Percentiles rank a stretch among this genome's conserved stretches.
Evolutionary conservation across 352 stramenopile species (phyloP).

Genomic region (Globisporangium splendens): DNA sequence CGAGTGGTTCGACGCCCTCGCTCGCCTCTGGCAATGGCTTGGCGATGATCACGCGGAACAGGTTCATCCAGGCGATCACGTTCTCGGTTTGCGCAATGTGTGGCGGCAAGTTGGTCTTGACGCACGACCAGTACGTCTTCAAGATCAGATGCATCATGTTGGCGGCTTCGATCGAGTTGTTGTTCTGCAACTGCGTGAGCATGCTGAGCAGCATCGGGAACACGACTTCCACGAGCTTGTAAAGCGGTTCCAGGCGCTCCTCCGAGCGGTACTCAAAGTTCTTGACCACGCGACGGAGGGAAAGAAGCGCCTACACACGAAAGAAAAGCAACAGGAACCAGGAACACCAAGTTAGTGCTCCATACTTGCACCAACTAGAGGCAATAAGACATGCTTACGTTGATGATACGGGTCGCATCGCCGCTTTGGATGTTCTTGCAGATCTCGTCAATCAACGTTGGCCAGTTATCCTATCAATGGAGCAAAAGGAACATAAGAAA

Average conservation of each 20-base stretch:
- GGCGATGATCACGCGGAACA: constrained; percentile 79
- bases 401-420: constrained; percentile 83
- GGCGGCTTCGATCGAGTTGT: constrained; percentile 90
- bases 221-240: constrained; percentile 89
- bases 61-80: constrained; percentile 93
- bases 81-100: constrained; percentile 78
- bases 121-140: constrained; percentile 98
- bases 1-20: constrained; percentile 69
- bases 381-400: constrained; percentile 23
- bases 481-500: background rate
- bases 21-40: constrained; percentile 91
- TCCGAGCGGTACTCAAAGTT: constrained; percentile 97
- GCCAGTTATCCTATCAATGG: constrained; percentile 74
- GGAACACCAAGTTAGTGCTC: background rate
- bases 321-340: background rate
- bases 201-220: constrained; percentile 94
- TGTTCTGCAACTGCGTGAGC: constrained; percentile 78
- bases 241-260: constrained; percentile 85
- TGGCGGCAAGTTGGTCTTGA: constrained; percentile 93
- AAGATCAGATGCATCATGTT: constrained; percentile 94
- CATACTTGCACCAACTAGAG: background rate
- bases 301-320: constrained; percentile 91
- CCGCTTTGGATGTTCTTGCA: constrained; percentile 88
- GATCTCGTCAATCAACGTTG: constrained; percentile 86
- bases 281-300: constrained; percentile 95